phyloP scores from a whole-genome alignment of 192 early-diverging fungal species.

The Coemansia sp. region DNA sequence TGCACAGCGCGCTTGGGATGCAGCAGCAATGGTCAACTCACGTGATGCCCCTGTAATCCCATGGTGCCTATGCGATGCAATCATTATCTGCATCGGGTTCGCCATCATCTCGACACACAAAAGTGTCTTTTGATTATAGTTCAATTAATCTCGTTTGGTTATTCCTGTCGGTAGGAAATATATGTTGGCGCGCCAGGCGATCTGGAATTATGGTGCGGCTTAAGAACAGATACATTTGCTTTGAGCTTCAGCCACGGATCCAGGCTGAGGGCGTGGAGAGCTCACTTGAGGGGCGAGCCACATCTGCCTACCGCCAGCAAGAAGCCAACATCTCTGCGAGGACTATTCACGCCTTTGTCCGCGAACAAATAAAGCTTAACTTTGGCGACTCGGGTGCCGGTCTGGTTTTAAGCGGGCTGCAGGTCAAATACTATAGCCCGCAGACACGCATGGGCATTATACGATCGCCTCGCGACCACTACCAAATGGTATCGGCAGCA shows the following conservation, averaged over 20 bases:
- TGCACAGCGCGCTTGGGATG: too few relatives aligned
- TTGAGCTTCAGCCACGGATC: constrained; percentile 23
- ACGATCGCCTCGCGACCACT: constrained; percentile 42
- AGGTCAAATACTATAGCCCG: constrained; percentile 35
- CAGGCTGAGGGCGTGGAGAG: not conserved
- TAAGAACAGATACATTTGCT: constrained; percentile 46
- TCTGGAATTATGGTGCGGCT: constrained; percentile 33
- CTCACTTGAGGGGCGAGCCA: not conserved
- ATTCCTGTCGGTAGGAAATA: not conserved
- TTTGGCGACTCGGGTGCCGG: constrained; percentile 42
- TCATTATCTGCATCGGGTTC: too few relatives aligned
- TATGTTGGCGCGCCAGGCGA: not conserved
- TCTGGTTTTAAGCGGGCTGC: constrained; percentile 17
- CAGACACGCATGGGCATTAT: constrained; percentile 36
- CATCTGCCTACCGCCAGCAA: not conserved
- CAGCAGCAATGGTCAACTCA: too few relatives aligned
- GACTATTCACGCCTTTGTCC: constrained; percentile 15
- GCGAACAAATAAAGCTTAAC: constrained; percentile 30
- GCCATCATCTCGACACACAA: too few relatives aligned
- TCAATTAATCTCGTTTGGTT: too few relatives aligned
- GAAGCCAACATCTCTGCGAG: not conserved
- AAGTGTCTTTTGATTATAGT: too few relatives aligned
- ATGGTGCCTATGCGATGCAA: too few relatives aligned
- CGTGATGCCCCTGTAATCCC: too few relatives aligned
- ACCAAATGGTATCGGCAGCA: constrained; percentile 32